Conservation (phyloP, 305 asterid species). For the Plantago rigida region DNA sequence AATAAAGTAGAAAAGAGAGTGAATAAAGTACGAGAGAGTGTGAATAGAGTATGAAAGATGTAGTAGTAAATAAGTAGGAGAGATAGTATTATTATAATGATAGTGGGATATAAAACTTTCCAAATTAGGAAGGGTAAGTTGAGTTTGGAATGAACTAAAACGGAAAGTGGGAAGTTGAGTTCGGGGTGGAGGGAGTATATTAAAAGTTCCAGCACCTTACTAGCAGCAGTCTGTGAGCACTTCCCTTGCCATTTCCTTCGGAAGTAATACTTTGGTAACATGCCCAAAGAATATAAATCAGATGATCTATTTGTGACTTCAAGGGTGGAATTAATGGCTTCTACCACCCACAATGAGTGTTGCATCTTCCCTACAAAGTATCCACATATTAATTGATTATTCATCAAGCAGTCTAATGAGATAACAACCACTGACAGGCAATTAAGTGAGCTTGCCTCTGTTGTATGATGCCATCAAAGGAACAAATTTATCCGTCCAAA, state of each 20-base stretch:
- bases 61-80: too few species aligned
- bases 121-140: too few species aligned
- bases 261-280: conserved; percentile 48
- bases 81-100: too few species aligned
- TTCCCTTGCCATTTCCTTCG: conserved; percentile 97
- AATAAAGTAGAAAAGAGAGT: too few species aligned
- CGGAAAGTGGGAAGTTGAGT: too few species aligned
- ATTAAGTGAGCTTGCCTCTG: conserved; percentile 48
- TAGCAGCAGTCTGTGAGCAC: conserved; percentile 75
- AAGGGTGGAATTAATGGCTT: conserved; percentile 44
- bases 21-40: too few species aligned
- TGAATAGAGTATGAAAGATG: too few species aligned
- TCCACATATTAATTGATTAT: conserved; percentile 11
- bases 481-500: conserved; percentile 75
- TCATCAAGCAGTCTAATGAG: conserved; percentile 15
- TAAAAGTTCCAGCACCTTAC: conserved; percentile 57
- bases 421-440: conserved; percentile 7
- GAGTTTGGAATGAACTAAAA: too few species aligned
- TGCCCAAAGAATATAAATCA: conserved; percentile 39
- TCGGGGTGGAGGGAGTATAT: conserved; percentile 4
- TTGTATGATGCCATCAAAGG: conserved; percentile 79
- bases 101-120: too few species aligned
- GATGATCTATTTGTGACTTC: conserved; percentile 38
- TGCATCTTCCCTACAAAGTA: conserved; percentile 67
- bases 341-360: conserved; percentile 86